Conservation (phyloP, 2,329 filamentous ascomycete genomes). For the Endothia cerciana region DNA sequence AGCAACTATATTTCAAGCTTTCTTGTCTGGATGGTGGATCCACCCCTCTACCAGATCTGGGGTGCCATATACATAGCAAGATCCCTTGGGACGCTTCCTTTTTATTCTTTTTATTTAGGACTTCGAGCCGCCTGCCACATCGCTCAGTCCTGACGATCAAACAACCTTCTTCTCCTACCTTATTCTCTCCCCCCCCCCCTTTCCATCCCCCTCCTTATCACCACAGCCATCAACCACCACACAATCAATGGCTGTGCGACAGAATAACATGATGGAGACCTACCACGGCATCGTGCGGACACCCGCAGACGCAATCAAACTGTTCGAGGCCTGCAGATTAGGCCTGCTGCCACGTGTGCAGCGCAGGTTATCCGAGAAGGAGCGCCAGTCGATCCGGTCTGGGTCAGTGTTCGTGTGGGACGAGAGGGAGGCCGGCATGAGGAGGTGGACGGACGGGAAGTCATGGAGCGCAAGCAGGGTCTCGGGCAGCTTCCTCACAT, state of each 20-base stretch:
- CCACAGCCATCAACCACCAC: not conserved
- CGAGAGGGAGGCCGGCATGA: constrained; percentile 96
- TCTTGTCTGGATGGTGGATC: constrained; percentile 27
- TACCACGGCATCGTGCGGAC: constrained; percentile 94
- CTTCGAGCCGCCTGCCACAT: constrained; percentile 17
- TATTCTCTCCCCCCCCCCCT: not conserved
- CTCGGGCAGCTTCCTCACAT: constrained; percentile 95
- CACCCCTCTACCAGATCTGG: constrained; percentile 28
- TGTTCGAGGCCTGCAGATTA: constrained; percentile 95
- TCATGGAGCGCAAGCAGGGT: constrained; percentile 98
- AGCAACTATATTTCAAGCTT: constrained; percentile 29
- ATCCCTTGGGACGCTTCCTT: constrained; percentile 17
- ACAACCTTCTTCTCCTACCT: constrained; percentile 5
- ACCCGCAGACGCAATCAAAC: constrained; percentile 93
- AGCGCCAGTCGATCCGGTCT: constrained; percentile 92
- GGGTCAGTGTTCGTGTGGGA: constrained; percentile 99
- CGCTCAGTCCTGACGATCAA: constrained; percentile 20
- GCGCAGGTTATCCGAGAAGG: constrained; percentile 91
- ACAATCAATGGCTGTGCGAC: constrained; percentile 25
- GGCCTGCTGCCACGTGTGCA: constrained; percentile 91
- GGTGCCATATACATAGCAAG: constrained; percentile 23
- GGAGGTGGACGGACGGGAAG: constrained; percentile 97
- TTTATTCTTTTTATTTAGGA: constrained; percentile 25
- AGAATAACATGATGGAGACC: constrained; percentile 78
- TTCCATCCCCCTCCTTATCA: constrained; percentile 2